Base-by-base conservation (phyloP, 2,329 filamentous ascomycete species). In the Diaporthe caulivora region DNA sequence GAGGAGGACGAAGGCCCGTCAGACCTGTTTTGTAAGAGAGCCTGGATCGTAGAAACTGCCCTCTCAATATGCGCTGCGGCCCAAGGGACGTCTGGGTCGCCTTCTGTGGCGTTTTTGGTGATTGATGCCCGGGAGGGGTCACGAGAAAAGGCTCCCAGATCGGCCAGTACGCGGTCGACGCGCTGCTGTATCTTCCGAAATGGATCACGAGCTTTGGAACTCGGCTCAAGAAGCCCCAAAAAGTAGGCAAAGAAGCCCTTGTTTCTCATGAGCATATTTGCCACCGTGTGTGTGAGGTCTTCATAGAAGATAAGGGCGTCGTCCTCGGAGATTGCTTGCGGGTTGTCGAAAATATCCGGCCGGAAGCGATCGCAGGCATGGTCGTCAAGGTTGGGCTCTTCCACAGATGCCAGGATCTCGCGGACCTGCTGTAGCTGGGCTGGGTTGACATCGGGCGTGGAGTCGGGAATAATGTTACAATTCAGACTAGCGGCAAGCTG, bases 181-280 rank as follows among this genome's bases (percentile, higher is more conserved):
- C 87, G 85, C 74, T 86, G 85, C 53, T 85, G 82, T 24, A 89
- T 84, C 60, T 83, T 84, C 64, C 85, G 83, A 73, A 89, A 89
- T 4, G 83, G 83, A 74, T 88, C 85, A 53, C 84, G 84, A 44
- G 86, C 81, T 31, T 81, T 80, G 72, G 87, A 86, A 60, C 81
- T 79, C 2, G 87, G 82, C n/a, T 81, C 80, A 70, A 87, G 83
- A 11, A 84, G 81, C 21, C 84, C 83, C 58, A 85, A 82, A 73
- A 90, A 87, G 80, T 88, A 87, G 68, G 87, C 82, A 78, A 90
- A 88, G 80, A 90, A 86, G 53, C 86, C 84, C 78, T 88, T 83
- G 76, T 89, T 89, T 75, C 86, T 83, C 29, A 90, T 81, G 21
- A 90, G 82, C 80, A 90, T 88, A 68, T 86, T 86, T 75, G 88